Conservation (phyloP, 208 protist genomes). For the Vickermania ingenoplastis region DNA sequence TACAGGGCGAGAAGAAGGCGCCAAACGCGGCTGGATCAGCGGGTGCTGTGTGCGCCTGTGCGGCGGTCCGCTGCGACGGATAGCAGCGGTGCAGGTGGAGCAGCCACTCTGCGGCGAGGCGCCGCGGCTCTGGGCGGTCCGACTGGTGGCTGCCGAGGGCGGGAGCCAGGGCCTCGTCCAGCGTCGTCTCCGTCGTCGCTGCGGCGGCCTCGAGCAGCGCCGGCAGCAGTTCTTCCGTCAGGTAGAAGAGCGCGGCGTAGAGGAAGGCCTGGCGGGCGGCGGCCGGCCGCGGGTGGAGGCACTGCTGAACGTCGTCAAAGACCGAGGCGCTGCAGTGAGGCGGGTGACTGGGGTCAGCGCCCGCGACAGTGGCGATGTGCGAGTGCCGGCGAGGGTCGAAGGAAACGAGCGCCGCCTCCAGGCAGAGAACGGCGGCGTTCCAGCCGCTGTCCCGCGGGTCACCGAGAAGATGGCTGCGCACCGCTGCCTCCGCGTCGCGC, state of each 20-base stretch:
- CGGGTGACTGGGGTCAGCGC: not conserved
- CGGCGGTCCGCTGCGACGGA: no score
- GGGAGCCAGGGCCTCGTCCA: not conserved
- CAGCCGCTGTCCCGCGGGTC: conserved; percentile 31
- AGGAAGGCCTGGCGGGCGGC: conserved; percentile 42
- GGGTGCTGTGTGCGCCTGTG: no score
- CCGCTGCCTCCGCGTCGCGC: conserved; percentile 1
- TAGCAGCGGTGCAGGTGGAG: conserved; percentile 25
- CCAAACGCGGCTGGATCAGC: no score
- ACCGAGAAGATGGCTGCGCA: conserved; percentile 45
- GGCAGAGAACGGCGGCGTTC: conserved; percentile 57
- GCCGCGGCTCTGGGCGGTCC: conserved; percentile 13
- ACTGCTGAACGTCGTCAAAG: not conserved
- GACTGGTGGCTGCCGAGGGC: no score
- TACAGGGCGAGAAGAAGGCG: no score
- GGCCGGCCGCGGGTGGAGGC: not conserved
- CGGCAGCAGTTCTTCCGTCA: conserved; percentile 4
- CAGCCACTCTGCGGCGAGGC: conserved; percentile 49
- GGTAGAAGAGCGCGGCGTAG: conserved; percentile 55
- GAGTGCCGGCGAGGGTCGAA: conserved; percentile 20
- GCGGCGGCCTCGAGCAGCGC: not conserved
- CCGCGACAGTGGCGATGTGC: conserved; percentile 2
- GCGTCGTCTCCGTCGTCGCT: not conserved
- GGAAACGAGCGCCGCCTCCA: conserved; percentile 45
- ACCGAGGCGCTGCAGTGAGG: not conserved